phyloP scores from a whole-genome alignment of 1,139 yeast species.

The Hansenula anomala region DNA sequence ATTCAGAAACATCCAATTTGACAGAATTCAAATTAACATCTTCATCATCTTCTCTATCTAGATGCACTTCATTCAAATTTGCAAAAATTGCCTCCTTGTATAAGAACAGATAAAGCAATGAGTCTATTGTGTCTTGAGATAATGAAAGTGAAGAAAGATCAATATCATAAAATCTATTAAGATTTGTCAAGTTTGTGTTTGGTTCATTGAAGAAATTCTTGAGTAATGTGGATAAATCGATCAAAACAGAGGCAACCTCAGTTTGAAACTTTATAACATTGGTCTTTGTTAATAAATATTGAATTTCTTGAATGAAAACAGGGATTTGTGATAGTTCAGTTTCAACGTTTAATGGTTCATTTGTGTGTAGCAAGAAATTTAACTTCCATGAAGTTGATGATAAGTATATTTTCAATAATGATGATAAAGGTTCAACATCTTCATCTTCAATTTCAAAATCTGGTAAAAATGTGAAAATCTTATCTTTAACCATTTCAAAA shows the following conservation, averaged over 20 bases:
- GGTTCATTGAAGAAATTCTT: constrained; percentile 11
- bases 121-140: constrained; percentile 13
- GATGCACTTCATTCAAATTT: constrained; percentile 27
- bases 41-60: constrained; percentile 55
- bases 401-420: constrained; percentile 11
- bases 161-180: constrained; percentile 24
- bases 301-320: constrained; percentile 9
- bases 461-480: constrained; percentile 6
- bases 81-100: constrained; percentile 30
- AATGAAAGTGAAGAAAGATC: constrained; percentile 27
- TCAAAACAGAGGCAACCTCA: constrained; percentile 5
- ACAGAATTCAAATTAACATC: constrained; percentile 48
- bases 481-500: constrained; percentile 8
- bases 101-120: constrained; percentile 22
- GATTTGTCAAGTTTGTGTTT: constrained; percentile 23
- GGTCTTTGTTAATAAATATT: constrained; percentile 4
- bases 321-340: constrained; percentile 12
- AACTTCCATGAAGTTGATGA: constrained; percentile 15
- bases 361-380: constrained; percentile 10
- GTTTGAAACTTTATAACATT: constrained; percentile 8
- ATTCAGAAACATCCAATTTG: constrained; percentile 21
- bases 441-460: constrained; percentile 4
- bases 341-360: constrained; percentile 15
- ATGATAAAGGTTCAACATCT: neutral
- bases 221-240: constrained; percentile 10